Conservation (phyloP, 1,284 basidiomycete species). For the Tremellales sp. region DNA sequence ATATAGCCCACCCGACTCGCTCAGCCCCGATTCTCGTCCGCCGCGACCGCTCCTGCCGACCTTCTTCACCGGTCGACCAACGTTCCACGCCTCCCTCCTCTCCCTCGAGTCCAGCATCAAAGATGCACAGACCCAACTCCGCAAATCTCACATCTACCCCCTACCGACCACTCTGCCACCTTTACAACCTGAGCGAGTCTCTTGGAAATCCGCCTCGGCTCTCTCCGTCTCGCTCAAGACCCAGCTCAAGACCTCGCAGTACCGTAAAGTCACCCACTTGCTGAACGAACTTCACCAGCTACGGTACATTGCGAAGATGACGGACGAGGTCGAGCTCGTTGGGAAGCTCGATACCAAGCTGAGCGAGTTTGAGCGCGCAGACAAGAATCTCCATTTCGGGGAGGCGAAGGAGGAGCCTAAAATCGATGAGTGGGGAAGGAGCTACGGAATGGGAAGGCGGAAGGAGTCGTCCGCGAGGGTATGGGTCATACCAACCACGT, state of each 20-base stretch:
- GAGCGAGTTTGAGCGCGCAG: slow-evolving; percentile 59
- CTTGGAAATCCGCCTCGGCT: slow-evolving; percentile 65
- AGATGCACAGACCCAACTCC: slow-evolving; percentile 59
- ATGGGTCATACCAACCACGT: slow-evolving; percentile 81
- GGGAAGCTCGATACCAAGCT: slow-evolving; percentile 57
- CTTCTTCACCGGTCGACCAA: slow-evolving; percentile 82
- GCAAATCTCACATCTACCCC: slow-evolving; percentile 66
- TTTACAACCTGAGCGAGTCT: slow-evolving; percentile 58
- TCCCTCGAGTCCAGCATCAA: slow-evolving; percentile 65
- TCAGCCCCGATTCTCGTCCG: slow-evolving; percentile 26
- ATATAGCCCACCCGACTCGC: too few species aligned
- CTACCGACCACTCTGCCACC: slow-evolving; percentile 66
- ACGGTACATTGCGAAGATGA: slow-evolving; percentile 62
- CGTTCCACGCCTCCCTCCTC: slow-evolving; percentile 69
- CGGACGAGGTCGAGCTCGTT: slow-evolving; percentile 61
- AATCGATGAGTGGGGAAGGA: slow-evolving; percentile 69
- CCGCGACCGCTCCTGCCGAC: slow-evolving; percentile 58
- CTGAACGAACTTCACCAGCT: slow-evolving; percentile 71
- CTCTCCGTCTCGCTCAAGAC: slow-evolving; percentile 60
- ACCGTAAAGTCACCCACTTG: slow-evolving; percentile 62
- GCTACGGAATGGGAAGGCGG: slow-evolving; percentile 76
- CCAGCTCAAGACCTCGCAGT: slow-evolving; percentile 66
- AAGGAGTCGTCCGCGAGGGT: slow-evolving; percentile 84
- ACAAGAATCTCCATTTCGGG: slow-evolving; percentile 46
- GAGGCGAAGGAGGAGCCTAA: slow-evolving; percentile 52